A percentile compares a stretch with the other conserved stretches of the same genome.
Evolutionary conservation across 108 stramenopile species (phyloP).

Genomic region (Nitzschia sp.): DNA sequence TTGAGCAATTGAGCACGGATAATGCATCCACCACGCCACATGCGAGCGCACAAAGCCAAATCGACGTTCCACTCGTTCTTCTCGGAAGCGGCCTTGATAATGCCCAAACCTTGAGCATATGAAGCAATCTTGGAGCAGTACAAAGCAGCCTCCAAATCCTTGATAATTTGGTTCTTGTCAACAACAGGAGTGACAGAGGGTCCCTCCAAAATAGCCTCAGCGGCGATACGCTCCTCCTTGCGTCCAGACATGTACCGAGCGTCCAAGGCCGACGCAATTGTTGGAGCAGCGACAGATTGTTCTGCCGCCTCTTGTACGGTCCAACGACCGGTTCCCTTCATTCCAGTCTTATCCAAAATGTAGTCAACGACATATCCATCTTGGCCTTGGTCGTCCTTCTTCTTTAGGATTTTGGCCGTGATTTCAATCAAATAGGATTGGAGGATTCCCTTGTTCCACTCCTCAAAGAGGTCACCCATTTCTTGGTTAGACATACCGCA

Average conservation of each 20-base stretch:
- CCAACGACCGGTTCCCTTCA: constrained; percentile 99
- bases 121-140: constrained; percentile 96
- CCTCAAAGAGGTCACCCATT: constrained; percentile 84
- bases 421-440: constrained; percentile 97
- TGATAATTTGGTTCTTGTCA: constrained; percentile 85
- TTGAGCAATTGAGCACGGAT: constrained; percentile 92
- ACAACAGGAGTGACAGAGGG: constrained; percentile 77
- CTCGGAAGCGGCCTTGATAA: constrained; percentile 89
- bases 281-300: constrained; percentile 91
- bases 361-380: constrained; percentile 86
- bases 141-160: constrained; percentile 89
- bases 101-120: constrained; percentile 95
- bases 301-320: constrained; percentile 99
- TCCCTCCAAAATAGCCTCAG: constrained; percentile 78
- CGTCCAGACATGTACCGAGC: constrained; percentile 87
- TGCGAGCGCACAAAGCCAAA: constrained; percentile 88
- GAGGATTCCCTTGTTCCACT: constrained; percentile 91
- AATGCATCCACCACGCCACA: constrained; percentile 99
- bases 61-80: constrained; percentile 90
- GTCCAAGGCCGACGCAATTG: constrained; percentile 95
- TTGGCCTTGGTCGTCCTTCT: constrained; percentile 78
- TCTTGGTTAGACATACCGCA: constrained; percentile 91
- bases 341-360: constrained; percentile 97
- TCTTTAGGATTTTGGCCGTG: constrained; percentile 87
- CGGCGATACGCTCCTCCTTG: constrained; percentile 90